These are phyloP conservation scores for Stentor roeselii DNA, from an alignment of 73 alveolate species.

Conservation along the genomic window DNA sequence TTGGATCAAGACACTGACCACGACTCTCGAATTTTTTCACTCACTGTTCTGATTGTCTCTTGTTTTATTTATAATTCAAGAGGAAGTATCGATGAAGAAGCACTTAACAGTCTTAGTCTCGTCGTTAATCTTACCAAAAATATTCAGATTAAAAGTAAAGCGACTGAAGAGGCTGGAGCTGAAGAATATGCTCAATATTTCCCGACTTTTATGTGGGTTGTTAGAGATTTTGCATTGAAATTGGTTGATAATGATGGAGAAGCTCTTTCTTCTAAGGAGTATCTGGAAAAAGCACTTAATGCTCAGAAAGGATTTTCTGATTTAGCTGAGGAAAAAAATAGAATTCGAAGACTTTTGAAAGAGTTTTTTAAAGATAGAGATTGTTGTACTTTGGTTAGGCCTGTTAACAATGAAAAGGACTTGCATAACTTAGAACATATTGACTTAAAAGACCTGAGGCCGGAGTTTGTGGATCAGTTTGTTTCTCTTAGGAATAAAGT, in stretches of 20 bases:
- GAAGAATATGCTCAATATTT: slow-evolving; percentile 61
- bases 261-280: slow-evolving; percentile 76
- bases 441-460: slow-evolving; percentile 81
- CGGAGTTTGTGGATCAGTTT: slow-evolving; percentile 91
- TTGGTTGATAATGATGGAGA: slow-evolving; percentile 63
- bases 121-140: slow-evolving; percentile 91
- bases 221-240: slow-evolving; percentile 94
- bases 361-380: slow-evolving; percentile 88
- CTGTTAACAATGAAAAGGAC: slow-evolving; percentile 91
- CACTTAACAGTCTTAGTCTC: slow-evolving; percentile 58
- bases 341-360: slow-evolving; percentile 50
- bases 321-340: slow-evolving; percentile 71
- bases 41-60: slow-evolving; percentile 76
- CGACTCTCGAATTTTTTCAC: slow-evolving; percentile 89
- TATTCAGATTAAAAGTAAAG: slow-evolving; percentile 61
- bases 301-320: slow-evolving; percentile 58
- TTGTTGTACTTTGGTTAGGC: slow-evolving; percentile 92
- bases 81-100: slow-evolving; percentile 95
- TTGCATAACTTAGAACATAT: slow-evolving; percentile 82
- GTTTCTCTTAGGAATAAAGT: slow-evolving; percentile 76
- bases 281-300: slow-evolving; percentile 90
- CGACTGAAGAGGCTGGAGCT: slow-evolving; percentile 42
- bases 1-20: slow-evolving; percentile 82
- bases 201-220: slow-evolving; percentile 97
- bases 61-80: slow-evolving; percentile 90